These are phyloP conservation scores for Penicillium concentricum DNA, from an alignment of 2,329 filamentous ascomycete species.

Conservation along the genomic window DNA sequence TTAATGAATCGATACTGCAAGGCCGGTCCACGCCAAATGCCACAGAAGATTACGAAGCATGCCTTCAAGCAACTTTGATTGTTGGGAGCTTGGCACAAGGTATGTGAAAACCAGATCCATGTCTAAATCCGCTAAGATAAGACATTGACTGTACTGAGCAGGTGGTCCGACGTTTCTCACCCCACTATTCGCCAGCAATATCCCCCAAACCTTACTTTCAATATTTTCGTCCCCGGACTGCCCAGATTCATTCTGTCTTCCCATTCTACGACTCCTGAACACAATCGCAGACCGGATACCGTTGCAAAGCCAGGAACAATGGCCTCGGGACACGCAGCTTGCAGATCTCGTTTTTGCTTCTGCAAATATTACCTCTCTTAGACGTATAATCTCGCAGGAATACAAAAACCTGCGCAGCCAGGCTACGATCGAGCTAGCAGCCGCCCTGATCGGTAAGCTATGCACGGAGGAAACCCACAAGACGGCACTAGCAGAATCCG, in stretches of 20 bases:
- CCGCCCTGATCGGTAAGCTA: slow-evolving; percentile 55
- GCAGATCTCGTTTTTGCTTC: slow-evolving; percentile 65
- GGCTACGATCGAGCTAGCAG: slow-evolving; percentile 45
- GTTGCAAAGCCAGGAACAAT: slow-evolving; percentile 53
- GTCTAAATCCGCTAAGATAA: background rate
- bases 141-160: slow-evolving; percentile 39
- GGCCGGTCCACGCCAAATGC: slow-evolving; percentile 39
- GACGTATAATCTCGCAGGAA: slow-evolving; percentile 63
- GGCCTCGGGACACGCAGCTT: slow-evolving; percentile 52
- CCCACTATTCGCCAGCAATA: slow-evolving; percentile 67
- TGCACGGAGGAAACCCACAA: slow-evolving; percentile 71
- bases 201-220: slow-evolving; percentile 68
- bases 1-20: slow-evolving; percentile 26
- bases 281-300: slow-evolving; percentile 67
- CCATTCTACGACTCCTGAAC: slow-evolving; percentile 71
- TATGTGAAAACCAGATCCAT: slow-evolving; percentile 39
- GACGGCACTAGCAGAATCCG: slow-evolving; percentile 66
- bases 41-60: slow-evolving; percentile 64
- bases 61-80: slow-evolving; percentile 79
- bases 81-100: slow-evolving; percentile 81
- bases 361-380: slow-evolving; percentile 61
- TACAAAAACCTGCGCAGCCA: slow-evolving; percentile 55
- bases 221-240: slow-evolving; percentile 66
- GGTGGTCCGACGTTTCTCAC: slow-evolving; percentile 76
- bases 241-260: slow-evolving; percentile 65